A percentile compares a stretch with the other conserved stretches of the same genome.
Evolutionary conservation across 164 flowering plant species (phyloP).

Genomic region (Macadamia integrifolia): DNA sequence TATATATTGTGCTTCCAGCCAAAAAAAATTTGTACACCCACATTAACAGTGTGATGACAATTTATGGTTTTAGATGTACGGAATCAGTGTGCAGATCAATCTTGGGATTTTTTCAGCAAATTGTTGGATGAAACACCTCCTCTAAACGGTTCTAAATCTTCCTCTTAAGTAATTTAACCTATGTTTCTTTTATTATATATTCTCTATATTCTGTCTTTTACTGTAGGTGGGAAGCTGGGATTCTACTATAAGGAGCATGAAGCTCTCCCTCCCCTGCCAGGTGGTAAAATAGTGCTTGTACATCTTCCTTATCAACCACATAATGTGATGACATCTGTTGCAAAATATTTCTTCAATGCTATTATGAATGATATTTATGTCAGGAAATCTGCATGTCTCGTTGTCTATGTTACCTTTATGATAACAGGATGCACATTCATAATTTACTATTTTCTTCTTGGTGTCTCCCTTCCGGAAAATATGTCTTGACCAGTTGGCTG

Average conservation of each 20-base stretch:
- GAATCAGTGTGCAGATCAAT: conserved; percentile 56
- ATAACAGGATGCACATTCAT: too few relatives aligned
- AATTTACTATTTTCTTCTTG: too few relatives aligned
- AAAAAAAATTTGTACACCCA: not conserved
- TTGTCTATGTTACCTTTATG: too few relatives aligned
- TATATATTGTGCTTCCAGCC: not conserved
- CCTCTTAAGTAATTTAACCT: not conserved
- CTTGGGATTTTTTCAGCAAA: conserved; percentile 82
- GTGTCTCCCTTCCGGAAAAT: too few relatives aligned
- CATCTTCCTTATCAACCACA: too few relatives aligned
- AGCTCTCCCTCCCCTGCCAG: conserved; percentile 94
- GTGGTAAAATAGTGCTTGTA: conserved; percentile 19
- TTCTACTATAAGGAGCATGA: conserved; percentile 97
- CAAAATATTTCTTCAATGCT: too few relatives aligned
- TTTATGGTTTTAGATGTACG: conserved; percentile 58
- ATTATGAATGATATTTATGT: too few relatives aligned
- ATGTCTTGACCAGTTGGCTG: too few relatives aligned
- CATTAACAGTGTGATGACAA: not conserved
- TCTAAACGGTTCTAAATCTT: conserved; percentile 56
- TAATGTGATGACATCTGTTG: too few relatives aligned
- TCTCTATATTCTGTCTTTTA: conserved; percentile 8
- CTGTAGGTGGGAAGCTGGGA: conserved; percentile 82
- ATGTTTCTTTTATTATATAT: not conserved
- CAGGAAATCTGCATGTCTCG: too few relatives aligned
- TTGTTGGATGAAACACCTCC: conserved; percentile 66